Percentiles rank a stretch among this genome's conserved stretches.
Conservation (phyloP, 2,329 filamentous ascomycete genomes). For the Cordyceps farinosa region DNA sequence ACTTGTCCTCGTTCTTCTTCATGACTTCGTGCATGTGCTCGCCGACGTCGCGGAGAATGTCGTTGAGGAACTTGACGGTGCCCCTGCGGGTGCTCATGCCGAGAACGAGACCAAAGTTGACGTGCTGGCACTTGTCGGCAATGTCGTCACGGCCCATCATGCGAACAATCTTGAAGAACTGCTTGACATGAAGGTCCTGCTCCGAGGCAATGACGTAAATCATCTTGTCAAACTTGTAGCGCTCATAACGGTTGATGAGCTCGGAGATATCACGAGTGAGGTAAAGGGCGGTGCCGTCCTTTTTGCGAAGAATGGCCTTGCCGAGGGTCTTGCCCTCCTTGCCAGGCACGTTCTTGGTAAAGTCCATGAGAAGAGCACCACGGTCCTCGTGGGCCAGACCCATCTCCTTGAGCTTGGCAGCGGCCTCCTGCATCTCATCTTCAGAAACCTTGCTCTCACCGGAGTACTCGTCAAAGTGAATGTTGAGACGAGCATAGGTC, state of each 20-base stretch:
- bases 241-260: slow-evolving; percentile 60
- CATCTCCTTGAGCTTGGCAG: slow-evolving; percentile 59
- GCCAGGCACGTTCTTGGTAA: slow-evolving; percentile 62
- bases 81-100: slow-evolving; percentile 69
- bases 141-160: slow-evolving; percentile 67
- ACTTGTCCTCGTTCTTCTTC: slow-evolving; percentile 86
- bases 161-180: slow-evolving; percentile 74
- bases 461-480: slow-evolving; percentile 68
- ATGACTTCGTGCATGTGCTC: slow-evolving; percentile 99
- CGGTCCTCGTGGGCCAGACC: slow-evolving; percentile 65
- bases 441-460: slow-evolving; percentile 71
- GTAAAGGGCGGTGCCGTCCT: slow-evolving; percentile 72
- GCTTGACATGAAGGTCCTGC: slow-evolving; percentile 69
- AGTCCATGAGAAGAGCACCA: slow-evolving; percentile 71
- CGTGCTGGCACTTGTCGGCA: slow-evolving; percentile 64
- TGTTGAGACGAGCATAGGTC: slow-evolving; percentile 67
- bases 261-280: slow-evolving; percentile 76
- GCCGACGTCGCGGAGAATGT: slow-evolving; percentile 73
- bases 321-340: slow-evolving; percentile 68
- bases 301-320: slow-evolving; percentile 67
- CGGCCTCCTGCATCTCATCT: slow-evolving; percentile 62
- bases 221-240: slow-evolving; percentile 71
- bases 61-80: slow-evolving; percentile 64
- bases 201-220: slow-evolving; percentile 73
- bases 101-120: slow-evolving; percentile 71